These are phyloP conservation scores for Hypoxylon fragiforme DNA, from an alignment of 495 filamentous ascomycete species.

Conservation along the genomic window DNA sequence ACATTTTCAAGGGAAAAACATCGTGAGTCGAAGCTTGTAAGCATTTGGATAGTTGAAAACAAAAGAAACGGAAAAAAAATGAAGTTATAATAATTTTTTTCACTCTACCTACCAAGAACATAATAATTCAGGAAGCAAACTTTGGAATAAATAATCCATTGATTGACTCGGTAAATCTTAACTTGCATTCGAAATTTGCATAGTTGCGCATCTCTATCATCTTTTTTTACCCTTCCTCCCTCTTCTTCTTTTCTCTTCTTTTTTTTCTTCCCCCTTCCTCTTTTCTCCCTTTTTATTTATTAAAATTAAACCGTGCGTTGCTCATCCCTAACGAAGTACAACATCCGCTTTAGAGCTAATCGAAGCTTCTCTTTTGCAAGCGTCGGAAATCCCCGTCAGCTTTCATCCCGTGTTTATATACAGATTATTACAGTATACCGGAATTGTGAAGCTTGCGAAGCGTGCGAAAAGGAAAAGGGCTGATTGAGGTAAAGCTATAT, in stretches of 20 bases:
- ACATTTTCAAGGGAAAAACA: conserved; percentile 11
- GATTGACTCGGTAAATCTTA: conserved; percentile 23
- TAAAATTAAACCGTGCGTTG: conserved; percentile 1
- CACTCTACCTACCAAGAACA: not conserved
- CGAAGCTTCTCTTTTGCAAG: not conserved
- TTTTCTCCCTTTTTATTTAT: conserved; percentile 6
- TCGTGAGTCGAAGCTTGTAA: conserved; percentile 13
- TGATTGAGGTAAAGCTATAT: not conserved
- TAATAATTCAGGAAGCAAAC: conserved; percentile 10
- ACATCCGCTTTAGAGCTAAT: not conserved
- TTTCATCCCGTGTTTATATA: not conserved
- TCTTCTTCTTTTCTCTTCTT: conserved; percentile 1
- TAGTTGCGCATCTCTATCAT: conserved; percentile 6
- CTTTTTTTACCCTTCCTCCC: not conserved
- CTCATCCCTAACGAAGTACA: not conserved
- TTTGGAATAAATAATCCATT: conserved; percentile 32
- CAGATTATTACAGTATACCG: too few relatives aligned
- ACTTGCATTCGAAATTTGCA: conserved; percentile 15
- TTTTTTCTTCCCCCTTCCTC: not conserved
- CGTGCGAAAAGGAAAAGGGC: not conserved
- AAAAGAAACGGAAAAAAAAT: conserved; percentile 1
- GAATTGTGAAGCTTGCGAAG: too few relatives aligned
- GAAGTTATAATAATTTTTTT: conserved; percentile 16
- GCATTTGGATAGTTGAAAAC: not conserved
- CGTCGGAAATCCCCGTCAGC: too few relatives aligned